Conservation (phyloP, 2,329 filamentous ascomycete genomes). For the Pestalotiopsis sp. region DNA sequence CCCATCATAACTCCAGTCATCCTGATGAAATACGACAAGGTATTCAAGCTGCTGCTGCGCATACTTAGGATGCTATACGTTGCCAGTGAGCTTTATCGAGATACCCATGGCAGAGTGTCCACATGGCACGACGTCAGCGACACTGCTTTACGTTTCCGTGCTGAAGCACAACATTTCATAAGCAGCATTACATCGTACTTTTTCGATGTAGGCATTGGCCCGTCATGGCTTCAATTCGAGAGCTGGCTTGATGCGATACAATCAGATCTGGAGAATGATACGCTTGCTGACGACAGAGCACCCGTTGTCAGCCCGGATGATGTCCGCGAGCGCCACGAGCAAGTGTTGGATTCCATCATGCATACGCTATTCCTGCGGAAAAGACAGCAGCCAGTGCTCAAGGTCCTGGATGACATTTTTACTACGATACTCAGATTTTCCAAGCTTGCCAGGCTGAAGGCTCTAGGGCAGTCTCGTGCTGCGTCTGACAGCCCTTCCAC, state of each 20-base stretch:
- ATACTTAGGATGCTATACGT: constrained; percentile 80
- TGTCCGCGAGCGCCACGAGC: constrained; percentile 71
- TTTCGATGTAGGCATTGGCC: constrained; percentile 75
- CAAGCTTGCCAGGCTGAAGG: constrained; percentile 46
- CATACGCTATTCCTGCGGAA: constrained; percentile 73
- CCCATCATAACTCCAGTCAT: constrained; percentile 72
- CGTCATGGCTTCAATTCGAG: constrained; percentile 74
- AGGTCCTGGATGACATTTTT: constrained; percentile 78
- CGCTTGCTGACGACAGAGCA: constrained; percentile 23
- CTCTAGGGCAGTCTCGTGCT: constrained; percentile 35
- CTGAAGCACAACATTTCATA: constrained; percentile 82
- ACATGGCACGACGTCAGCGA: constrained; percentile 40
- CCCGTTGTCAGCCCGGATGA: constrained; percentile 62
- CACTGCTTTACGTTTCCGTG: constrained; percentile 62
- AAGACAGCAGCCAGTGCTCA: constrained; percentile 72
- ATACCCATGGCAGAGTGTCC: constrained; percentile 47
- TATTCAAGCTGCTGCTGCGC: constrained; percentile 81
- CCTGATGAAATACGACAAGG: constrained; percentile 78
- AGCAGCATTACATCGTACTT: constrained; percentile 75
- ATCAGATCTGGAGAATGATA: constrained; percentile 50
- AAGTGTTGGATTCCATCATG: constrained; percentile 75
- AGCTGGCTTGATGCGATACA: constrained; percentile 67
- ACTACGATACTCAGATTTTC: constrained; percentile 72
- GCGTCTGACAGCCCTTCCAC: constrained; percentile 29
- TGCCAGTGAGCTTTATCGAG: constrained; percentile 65